phyloP scores from a whole-genome alignment of 2,329 filamentous ascomycete species.

The Claviceps spartinae region DNA sequence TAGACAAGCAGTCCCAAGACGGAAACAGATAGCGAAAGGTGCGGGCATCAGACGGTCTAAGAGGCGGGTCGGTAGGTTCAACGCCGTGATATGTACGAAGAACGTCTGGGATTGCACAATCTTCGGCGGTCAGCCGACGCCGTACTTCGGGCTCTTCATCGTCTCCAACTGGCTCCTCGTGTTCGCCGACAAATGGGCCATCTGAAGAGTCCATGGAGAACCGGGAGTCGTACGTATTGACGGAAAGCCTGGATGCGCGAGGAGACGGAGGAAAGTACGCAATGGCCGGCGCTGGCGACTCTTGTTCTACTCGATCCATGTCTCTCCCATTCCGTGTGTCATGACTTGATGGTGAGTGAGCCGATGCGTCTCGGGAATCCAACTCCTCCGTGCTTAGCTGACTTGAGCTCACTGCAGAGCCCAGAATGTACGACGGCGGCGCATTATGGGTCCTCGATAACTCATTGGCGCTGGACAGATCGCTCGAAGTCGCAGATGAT shows the following conservation, averaged over 20 bases:
- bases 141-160: neutral
- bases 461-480: constrained; percentile 3
- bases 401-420: neutral
- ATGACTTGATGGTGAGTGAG: too few species aligned
- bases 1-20: constrained; percentile 63
- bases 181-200: constrained; percentile 16
- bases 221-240: constrained; percentile 71
- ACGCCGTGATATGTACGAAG: constrained; percentile 1
- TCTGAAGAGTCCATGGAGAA: constrained; percentile 23
- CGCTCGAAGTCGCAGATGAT: constrained; percentile 1
- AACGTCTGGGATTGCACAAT: constrained; percentile 1
- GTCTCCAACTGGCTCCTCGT: constrained; percentile 6
- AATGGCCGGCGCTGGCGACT: constrained; percentile 1
- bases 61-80: neutral
- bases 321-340: too few species aligned
- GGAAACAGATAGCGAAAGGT: constrained; percentile 82
- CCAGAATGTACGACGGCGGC: neutral
- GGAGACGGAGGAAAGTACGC: constrained; percentile 8
- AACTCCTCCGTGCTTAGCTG: neutral
- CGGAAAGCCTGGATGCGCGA: constrained; percentile 35
- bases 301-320: neutral
- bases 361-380: too few species aligned
- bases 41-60: constrained; percentile 54
- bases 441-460: neutral
- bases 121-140: neutral